Evolutionary conservation across 1,284 basidiomycete species (phyloP), one percentile per base, ranked within the genome.

Genomic region (Pseudozyma sp.): DNA sequence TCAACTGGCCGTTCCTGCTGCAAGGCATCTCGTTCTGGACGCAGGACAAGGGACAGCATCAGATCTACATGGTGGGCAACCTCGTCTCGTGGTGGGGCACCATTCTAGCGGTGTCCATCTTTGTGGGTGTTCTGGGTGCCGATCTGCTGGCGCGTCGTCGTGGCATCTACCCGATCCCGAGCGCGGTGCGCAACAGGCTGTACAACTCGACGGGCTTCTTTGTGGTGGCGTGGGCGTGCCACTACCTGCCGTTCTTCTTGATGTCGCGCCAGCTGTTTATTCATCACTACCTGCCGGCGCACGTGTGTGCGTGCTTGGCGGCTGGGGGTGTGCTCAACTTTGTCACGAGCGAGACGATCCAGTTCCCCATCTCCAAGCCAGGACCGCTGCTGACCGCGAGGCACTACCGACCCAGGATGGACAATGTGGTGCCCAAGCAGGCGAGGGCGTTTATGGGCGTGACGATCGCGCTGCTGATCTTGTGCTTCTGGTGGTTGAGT

Each of bases 1-100:
- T 97, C 86, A 95, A 97, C 84, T 99, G 97, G 97, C 97, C 97
- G 1, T 98, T 99, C 89, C 88, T 95, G 50, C 86, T 97, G 35
- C 92, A 88, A 68, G 97, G 97, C 52, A 97, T 99, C 85, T 94
- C 92, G 80, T 99, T 99, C 88, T 99, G 97, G 97, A 98, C 96
- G 1, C 67, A 73, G 78, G 90, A 88, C 71, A 90, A 91, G 13
- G 87, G 88, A 16, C 90, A 92, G 81, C 91, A 93, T 85, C 97
- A 99, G 86, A 94, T 99, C 59, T 98, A 98, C 86, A 88, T 99
- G 79, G 92, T 96, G 77, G 97, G 97, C 35, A 99, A 99, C 85
- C 85, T 96, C 44, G 85, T 94, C 73, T 92, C 92, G 24, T 99
- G 96, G 95, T 99, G 96, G 94, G 88, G 91, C 9, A 92, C 92